Evolutionary conservation across 768 basidiomycete genomes (phyloP).

Genomic region (Trametes cubensis): DNA sequence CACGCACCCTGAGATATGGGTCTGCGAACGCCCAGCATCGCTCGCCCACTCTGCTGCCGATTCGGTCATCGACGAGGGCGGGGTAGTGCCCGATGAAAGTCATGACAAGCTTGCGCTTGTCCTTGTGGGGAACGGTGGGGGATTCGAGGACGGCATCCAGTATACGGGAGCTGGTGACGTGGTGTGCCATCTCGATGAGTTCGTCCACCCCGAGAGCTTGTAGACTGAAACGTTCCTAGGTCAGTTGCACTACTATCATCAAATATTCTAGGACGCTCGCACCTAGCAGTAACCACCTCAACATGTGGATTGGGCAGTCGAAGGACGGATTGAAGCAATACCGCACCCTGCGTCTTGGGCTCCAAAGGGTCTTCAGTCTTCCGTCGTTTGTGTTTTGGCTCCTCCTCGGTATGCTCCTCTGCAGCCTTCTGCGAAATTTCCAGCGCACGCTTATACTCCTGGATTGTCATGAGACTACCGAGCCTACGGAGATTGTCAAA

Average conservation of each 20-base stretch:
- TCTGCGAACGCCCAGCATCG: conserved; percentile 93
- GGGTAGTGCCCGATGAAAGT: conserved; percentile 80
- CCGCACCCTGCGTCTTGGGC: conserved; percentile 80
- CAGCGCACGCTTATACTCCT: conserved; percentile 31
- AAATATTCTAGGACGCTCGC: conserved; percentile 5
- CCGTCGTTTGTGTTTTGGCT: conserved; percentile 15
- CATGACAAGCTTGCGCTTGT: conserved; percentile 71
- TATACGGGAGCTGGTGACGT: conserved; percentile 73
- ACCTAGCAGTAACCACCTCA: conserved; percentile 73
- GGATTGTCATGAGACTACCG: neutral
- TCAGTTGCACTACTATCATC: neutral
- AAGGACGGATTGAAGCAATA: conserved; percentile 84
- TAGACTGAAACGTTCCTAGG: conserved; percentile 4
- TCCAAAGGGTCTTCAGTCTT: conserved; percentile 45
- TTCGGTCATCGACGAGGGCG: conserved; percentile 81
- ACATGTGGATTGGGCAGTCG: conserved; percentile 69
- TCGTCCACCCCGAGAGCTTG: conserved; percentile 53
- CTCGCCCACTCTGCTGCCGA: conserved; percentile 89
- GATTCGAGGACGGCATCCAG: conserved; percentile 79
- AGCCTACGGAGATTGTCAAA: neutral
- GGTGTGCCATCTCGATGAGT: conserved; percentile 59
- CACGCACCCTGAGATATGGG: conserved; percentile 81
- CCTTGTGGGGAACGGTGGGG: conserved; percentile 60
- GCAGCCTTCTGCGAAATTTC: conserved; percentile 9
- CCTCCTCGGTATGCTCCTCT: conserved; percentile 28